Conservation (phyloP, 148 eudicot species). For the Chenopodium formosanum region DNA sequence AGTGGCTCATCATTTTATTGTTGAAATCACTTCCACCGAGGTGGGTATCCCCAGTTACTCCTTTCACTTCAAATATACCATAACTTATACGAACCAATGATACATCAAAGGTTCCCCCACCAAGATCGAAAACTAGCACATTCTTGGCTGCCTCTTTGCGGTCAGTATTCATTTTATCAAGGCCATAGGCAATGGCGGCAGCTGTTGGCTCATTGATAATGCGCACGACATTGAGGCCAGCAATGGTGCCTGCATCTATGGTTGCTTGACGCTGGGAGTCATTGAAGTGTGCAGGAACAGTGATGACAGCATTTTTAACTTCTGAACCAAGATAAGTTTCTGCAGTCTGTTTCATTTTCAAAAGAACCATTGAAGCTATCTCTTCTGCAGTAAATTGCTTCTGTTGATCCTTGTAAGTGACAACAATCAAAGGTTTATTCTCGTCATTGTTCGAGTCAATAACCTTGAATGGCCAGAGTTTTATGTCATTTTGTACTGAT, state of each 20-base stretch:
- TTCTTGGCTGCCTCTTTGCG: too few relatives aligned
- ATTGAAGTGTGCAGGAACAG: not conserved
- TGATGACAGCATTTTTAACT: constrained; percentile 5
- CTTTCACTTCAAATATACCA: not conserved
- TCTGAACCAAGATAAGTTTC: not conserved
- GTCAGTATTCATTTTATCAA: too few relatives aligned
- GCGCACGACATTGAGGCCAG: too few relatives aligned
- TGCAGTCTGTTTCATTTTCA: not conserved
- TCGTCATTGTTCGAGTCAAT: not conserved
- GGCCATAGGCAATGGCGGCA: too few relatives aligned
- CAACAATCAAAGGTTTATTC: not conserved
- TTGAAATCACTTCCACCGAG: constrained; percentile 3
- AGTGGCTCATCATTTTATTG: not conserved
- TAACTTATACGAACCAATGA: not conserved
- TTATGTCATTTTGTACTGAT: not conserved
- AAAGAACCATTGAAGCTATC: not conserved
- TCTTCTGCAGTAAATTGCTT: not conserved
- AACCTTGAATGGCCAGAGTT: not conserved
- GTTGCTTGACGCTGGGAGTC: too few relatives aligned
- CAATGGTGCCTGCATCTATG: too few relatives aligned
- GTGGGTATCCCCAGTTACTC: not conserved
- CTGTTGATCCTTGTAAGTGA: not conserved
- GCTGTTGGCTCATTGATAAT: too few relatives aligned
- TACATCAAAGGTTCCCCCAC: not conserved
- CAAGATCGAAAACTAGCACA: too few relatives aligned